Base-by-base conservation (phyloP, 2,329 filamentous ascomycete genomes). In the Volutella citrinella region DNA sequence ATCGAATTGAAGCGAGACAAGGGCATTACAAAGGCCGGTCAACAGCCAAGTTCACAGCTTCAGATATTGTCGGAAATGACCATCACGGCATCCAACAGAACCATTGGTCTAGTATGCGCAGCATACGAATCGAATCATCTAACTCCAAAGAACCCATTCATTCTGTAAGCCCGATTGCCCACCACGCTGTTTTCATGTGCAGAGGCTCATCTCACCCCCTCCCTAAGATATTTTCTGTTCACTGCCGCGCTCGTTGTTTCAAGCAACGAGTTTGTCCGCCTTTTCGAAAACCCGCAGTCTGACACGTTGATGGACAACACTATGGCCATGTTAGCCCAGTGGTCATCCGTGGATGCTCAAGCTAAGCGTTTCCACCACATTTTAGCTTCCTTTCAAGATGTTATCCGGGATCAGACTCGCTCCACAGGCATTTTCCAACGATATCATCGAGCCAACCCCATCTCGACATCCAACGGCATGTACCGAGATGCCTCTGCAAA, bases 221-320 rank as follows among this genome's bases (percentile, higher is more conserved):
- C 2, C 6, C n/a, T 13, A 18, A 80, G 76, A 45, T 71, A 78
- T 46, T 76, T 74, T 34, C 61, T 80, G 23, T 79, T 78, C 40
- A 64, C 74, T 6, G 70, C 76, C 2, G 63, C 68, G 1, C 60
- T 80, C 3, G 63, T 79, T 19, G 61, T 78, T 5, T 55, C 78
- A 27, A 74, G 72, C 45, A 80, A 79, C 48, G 72, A 77, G 38
- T 77, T 78, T 46, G 69, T 67, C 5, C 61, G 56, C 2, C 55
- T 79, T 13, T 74, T 70, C 46, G 52, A 61, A 19, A 70, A 71
- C 14, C 53, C 63, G 0, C 57, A 57, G 7, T 70, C 70, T 19
- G 54, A 49, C 1, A 48, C 46, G n/a, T 63, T 61, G 2, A 64
- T 72, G 25, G 41, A 46, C 1, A 63, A 66, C 20, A 65, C 70